These are phyloP conservation scores for Paramecium sexaurelia DNA, from an alignment of 73 alveolate genomes.

Conservation along the genomic window DNA sequence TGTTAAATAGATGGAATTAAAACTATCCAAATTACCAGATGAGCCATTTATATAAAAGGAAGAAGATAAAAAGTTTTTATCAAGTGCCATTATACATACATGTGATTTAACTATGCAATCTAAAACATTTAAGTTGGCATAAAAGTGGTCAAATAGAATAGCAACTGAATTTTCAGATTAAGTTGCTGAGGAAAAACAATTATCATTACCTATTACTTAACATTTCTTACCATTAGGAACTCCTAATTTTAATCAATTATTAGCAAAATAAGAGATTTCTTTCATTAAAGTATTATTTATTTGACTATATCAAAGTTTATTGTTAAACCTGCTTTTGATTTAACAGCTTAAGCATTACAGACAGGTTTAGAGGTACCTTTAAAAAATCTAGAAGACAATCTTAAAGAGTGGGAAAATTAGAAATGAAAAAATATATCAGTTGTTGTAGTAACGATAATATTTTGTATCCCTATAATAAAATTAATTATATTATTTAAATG, in stretches of 20 bases:
- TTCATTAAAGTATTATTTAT: neutral
- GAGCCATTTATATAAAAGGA: constrained; percentile 55
- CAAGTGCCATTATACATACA: constrained; percentile 67
- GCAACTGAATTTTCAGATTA: constrained; percentile 22
- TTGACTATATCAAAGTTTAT: neutral
- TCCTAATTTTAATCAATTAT: constrained; percentile 18
- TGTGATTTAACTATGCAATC: constrained; percentile 51
- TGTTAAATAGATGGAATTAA: constrained; percentile 37
- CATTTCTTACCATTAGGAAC: constrained; percentile 24
- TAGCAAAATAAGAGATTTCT: constrained; percentile 42
- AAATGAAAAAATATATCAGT: neutral
- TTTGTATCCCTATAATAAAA: neutral
- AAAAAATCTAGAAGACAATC: constrained; percentile 42
- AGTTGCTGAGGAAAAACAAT: neutral
- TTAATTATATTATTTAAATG: neutral
- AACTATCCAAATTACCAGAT: constrained; percentile 29
- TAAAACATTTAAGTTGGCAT: neutral
- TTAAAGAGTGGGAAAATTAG: constrained; percentile 35
- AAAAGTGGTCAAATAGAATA: constrained; percentile 32
- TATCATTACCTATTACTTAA: constrained; percentile 3
- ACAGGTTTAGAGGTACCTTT: constrained; percentile 32
- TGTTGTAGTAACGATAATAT: neutral
- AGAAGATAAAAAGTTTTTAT: constrained; percentile 58
- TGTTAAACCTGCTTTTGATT: constrained; percentile 37
- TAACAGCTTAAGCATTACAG: neutral